A percentile compares a stretch with the other conserved stretches of the same genome.
Evolutionary conservation across 2,329 filamentous ascomycete species (phyloP).

Genomic region (Didymella keratinophila): DNA sequence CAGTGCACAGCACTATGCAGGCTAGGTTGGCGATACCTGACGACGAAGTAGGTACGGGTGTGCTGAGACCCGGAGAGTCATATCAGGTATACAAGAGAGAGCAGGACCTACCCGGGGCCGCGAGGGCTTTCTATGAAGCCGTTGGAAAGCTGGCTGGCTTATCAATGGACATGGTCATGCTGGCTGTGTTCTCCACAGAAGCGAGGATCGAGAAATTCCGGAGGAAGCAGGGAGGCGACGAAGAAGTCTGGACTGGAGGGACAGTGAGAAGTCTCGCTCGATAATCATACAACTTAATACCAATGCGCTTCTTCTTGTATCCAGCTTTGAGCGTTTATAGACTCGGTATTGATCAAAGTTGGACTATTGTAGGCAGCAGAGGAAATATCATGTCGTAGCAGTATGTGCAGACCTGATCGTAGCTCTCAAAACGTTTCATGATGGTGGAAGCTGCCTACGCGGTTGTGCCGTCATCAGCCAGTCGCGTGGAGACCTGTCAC

Average conservation of each 20-base stretch:
- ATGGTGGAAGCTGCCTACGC: not conserved
- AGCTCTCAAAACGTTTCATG: not conserved
- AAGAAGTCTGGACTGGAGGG: not conserved
- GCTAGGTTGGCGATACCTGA: conserved; percentile 50
- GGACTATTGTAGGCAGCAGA: not conserved
- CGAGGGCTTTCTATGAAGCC: conserved; percentile 60
- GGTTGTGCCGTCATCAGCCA: not conserved
- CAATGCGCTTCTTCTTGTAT: not conserved
- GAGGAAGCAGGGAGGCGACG: conserved; percentile 22
- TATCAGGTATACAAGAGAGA: conserved; percentile 60
- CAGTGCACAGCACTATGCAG: conserved; percentile 54
- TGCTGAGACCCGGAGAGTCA: conserved; percentile 56
- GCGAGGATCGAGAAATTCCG: conserved; percentile 39
- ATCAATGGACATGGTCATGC: conserved; percentile 59
- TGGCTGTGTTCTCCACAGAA: conserved; percentile 61
- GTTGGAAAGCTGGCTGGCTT: conserved; percentile 61
- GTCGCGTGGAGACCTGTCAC: not conserved
- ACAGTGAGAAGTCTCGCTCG: not conserved
- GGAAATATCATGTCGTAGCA: not conserved
- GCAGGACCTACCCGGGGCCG: conserved; percentile 56
- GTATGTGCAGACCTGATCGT: not conserved
- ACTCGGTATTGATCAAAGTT: not conserved
- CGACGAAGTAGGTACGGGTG: conserved; percentile 35
- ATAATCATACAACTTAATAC: not conserved
- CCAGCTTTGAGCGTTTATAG: too few relatives aligned